Evolutionary conservation across 2,329 filamentous ascomycete genomes (phyloP), one percentile per base, ranked within the genome.

Genomic region (Ophioceras dolichostomum): DNA sequence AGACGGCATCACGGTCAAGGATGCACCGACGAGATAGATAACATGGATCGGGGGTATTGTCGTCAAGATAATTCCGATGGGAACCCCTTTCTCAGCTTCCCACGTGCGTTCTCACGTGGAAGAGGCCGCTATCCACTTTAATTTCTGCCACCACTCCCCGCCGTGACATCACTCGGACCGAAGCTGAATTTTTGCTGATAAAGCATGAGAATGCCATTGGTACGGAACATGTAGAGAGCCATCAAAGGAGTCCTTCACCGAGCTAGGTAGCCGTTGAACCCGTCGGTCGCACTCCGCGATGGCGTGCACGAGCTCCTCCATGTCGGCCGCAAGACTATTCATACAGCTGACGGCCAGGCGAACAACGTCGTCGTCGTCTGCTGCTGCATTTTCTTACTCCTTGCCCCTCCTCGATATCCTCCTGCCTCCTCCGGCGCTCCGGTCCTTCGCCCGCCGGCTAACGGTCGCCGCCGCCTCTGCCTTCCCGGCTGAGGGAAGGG

Each of bases 331-430:
- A 13, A 49, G 41, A 36, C 40, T 51, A 27, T 57, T 59, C 28
- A 41, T 57, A 8, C 55, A 57, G 39, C 46, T 59, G 4, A 28
- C 37, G 13, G 17, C 31, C 16, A 28, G 32, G 28, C 19, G 35
- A 26, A 12, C 22, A 26, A 8, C 22, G 8, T 12, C 22, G 22
- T 12, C 22, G 28, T n/a, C n/a, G n/a, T n/a, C n/a, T n/a, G n/a
- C n/a, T n/a, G n/a, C n/a, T n/a, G n/a, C n/a, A n/a, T n/a, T n/a
- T n/a, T n/a, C n/a, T n/a, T n/a, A n/a, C n/a, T n/a, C 32, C 20
- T 42, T 44, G 20, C 49, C 56, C 14, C 52, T 64, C 32, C 55
- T 64, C 38, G 60, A 64, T 32, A 59, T 65, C 45, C 56, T 68
- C 16, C 42, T 62, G 22, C 65, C 63, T 13, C 37, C 31, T 21